Evolutionary conservation across 805 yeast species (phyloP).

Genomic region (Kluyveromyces nonfermentans): DNA sequence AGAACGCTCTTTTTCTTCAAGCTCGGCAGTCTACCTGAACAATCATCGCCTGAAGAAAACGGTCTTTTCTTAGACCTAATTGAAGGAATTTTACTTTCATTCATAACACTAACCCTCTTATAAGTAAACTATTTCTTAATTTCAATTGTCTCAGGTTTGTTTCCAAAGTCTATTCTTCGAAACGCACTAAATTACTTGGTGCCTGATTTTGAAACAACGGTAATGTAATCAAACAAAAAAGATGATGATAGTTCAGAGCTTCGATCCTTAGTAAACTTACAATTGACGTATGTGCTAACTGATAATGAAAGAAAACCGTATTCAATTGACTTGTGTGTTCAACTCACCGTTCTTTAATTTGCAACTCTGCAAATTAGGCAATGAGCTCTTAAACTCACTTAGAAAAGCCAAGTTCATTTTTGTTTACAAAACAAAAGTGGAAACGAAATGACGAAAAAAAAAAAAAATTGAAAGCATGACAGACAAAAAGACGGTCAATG

Average conservation of each 20-base stretch:
- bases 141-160: neutral
- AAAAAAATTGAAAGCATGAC: too few relatives aligned
- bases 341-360: neutral
- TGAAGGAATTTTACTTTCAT: neutral
- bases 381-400: neutral
- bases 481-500: too few relatives aligned
- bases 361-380: neutral
- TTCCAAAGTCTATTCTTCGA: neutral
- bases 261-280: too few relatives aligned
- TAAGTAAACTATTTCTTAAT: neutral
- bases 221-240: too few relatives aligned
- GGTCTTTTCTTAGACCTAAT: neutral
- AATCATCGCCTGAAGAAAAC: neutral
- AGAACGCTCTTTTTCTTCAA: conserved; percentile 3
- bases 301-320: neutral
- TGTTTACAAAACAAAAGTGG: neutral
- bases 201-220: neutral
- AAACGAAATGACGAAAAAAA: neutral
- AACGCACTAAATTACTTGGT: neutral
- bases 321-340: neutral
- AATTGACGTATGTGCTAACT: neutral
- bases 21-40: neutral
- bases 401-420: neutral
- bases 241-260: too few relatives aligned
- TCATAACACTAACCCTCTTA: neutral